phyloP scores from a whole-genome alignment of 2,329 filamentous ascomycete species.

The Magnaporthales sp. region DNA sequence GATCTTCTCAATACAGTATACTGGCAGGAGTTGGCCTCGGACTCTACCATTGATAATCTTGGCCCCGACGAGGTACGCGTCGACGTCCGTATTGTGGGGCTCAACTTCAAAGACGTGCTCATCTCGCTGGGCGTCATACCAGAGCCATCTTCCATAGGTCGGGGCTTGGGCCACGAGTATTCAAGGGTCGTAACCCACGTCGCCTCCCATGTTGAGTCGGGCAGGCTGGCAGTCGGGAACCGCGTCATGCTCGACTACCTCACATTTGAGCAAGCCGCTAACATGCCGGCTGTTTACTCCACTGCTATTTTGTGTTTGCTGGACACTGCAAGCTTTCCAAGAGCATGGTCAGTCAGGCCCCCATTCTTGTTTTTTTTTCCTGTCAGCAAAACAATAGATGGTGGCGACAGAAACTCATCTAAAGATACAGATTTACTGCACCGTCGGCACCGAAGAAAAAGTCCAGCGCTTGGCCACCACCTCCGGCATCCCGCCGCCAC shows the following conservation, averaged over 20 bases:
- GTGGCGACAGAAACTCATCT: not conserved
- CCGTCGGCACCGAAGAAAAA: not conserved
- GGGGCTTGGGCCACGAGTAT: conserved; percentile 18
- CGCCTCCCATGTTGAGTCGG: conserved; percentile 17
- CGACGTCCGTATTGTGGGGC: conserved; percentile 20
- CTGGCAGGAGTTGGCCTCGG: not conserved
- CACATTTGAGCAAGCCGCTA: conserved; percentile 13
- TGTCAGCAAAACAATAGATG: no score
- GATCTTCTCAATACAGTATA: not conserved
- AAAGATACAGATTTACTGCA: conserved; percentile 1
- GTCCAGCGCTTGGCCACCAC: not conserved
- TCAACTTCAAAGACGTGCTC: conserved; percentile 31
- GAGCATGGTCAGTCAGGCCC: not conserved
- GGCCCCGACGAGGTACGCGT: conserved; percentile 24
- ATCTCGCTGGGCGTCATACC: conserved; percentile 22
- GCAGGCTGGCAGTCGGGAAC: conserved; percentile 18
- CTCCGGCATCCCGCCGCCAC: not conserved
- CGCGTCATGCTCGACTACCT: conserved; percentile 10
- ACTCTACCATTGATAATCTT: not conserved
- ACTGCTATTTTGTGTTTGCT: conserved; percentile 10
- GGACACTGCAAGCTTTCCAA: not conserved
- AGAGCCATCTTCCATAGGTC: conserved; percentile 20
- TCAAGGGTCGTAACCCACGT: conserved; percentile 19
- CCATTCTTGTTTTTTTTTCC: not conserved
- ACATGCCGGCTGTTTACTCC: conserved; percentile 14